Base-by-base conservation (phyloP, 352 stramenopile species). In the Phytopythium delawarense region DNA sequence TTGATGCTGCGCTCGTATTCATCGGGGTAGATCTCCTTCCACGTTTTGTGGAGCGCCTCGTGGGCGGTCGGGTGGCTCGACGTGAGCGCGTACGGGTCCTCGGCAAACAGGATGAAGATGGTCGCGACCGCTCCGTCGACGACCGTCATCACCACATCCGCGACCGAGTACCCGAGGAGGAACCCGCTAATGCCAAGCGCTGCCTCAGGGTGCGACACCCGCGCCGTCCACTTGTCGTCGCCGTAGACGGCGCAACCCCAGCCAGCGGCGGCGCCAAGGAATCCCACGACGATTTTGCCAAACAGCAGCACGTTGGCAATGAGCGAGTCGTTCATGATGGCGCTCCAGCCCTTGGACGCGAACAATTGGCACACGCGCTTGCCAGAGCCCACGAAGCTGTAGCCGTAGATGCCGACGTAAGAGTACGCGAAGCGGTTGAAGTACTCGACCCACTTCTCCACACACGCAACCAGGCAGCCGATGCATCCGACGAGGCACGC, bases 361-460 rank as follows among this genome's bases (percentile, higher is more conserved):
- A 91, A 90, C 1, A 91, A 62, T 51, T 89, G 63, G 28, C 70
- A 87, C 21, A 78, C 75, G 25, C 68, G 65, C 67, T 77, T 84
- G 55, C 82, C 80, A 0, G 76, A 77, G 0, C 60, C 54, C 2
- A 70, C 63, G 55, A 89, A 91, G 62, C 72, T 69, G 66, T 84
- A 87, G 48, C 82, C 82, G 57, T 91, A 91, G 57, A 90, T 77
- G 16, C 75, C 82, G 5, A 91, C 80, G 64, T 89, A 91, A 7
- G 81, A 71, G 66, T 87, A 91, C 7, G 82, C 91, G 52, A 79
- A 90, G 59, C 76, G 69, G 70, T 90, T 94, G 61, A 91, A 91
- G 64, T 88, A 90, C 70, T 92, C 76, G 37, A 91, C 68, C 53
- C 81, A 76, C 35, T 56, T 67, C 65, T 89, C 68, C 53, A 90